Conservation (phyloP, 2,329 filamentous ascomycete species). For the Claviceps pusilla region DNA sequence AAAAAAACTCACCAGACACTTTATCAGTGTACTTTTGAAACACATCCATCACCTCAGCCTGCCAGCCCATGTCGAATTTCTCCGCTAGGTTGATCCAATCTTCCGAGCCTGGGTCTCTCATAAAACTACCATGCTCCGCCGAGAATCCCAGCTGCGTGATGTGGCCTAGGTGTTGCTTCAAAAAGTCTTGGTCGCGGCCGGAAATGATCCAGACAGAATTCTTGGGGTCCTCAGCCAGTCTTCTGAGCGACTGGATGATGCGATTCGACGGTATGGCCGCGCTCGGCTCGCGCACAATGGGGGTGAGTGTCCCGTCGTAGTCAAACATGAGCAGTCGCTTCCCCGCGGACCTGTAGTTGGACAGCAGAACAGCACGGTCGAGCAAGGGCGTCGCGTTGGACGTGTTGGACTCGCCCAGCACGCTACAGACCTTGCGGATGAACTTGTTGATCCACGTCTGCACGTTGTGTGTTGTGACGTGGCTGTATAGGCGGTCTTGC, state of each 20-base stretch:
- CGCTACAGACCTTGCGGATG: conserved; percentile 62
- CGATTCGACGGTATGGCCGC: conserved; percentile 77
- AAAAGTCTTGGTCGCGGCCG: conserved; percentile 80
- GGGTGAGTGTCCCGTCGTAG: conserved; percentile 92
- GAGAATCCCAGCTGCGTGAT: conserved; percentile 82
- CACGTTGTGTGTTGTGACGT: conserved; percentile 75
- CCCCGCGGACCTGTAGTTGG: conserved; percentile 57
- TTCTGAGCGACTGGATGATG: conserved; percentile 64
- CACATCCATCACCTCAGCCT: conserved; percentile 64
- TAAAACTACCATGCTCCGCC: conserved; percentile 93
- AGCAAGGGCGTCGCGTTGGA: conserved; percentile 66
- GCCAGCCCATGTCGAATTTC: conserved; percentile 82
- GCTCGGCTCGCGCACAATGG: conserved; percentile 83
- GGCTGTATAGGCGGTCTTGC: conserved; percentile 62
- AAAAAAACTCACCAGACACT: conserved; percentile 44
- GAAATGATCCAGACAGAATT: conserved; percentile 99
- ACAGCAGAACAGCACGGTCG: conserved; percentile 56
- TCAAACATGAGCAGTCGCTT: conserved; percentile 96
- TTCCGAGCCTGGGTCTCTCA: conserved; percentile 60
- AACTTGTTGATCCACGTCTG: conserved; percentile 74
- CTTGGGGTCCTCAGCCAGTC: conserved; percentile 60
- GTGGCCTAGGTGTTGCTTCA: conserved; percentile 84
- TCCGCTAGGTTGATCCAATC: conserved; percentile 85
- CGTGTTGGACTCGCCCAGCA: conserved; percentile 62
- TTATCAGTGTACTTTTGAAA: conserved; percentile 82